phyloP scores from a whole-genome alignment of 495 filamentous ascomycete genomes.

The Tuber borchii region DNA sequence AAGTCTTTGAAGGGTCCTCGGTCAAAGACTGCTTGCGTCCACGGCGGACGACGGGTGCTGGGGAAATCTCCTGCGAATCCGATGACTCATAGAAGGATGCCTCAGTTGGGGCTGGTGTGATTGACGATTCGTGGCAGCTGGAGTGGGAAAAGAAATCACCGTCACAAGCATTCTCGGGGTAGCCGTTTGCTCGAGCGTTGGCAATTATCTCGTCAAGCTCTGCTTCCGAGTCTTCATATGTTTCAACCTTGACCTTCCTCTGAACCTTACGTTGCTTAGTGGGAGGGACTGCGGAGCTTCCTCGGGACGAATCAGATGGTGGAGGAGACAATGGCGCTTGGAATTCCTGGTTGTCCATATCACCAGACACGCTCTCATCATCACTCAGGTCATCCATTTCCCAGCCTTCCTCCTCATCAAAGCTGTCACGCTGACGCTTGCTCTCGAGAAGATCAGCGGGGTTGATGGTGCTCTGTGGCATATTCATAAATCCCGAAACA shows the following conservation, averaged over 20 bases:
- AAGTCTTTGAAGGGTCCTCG: slow-evolving; percentile 97
- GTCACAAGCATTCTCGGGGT: slow-evolving; percentile 44
- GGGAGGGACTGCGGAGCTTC: slow-evolving; percentile 40
- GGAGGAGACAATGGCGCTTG: slow-evolving; percentile 47
- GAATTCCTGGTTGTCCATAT: slow-evolving; percentile 18
- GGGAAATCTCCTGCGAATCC: slow-evolving; percentile 42
- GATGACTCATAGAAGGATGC: slow-evolving; percentile 45
- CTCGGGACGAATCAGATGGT: slow-evolving; percentile 44
- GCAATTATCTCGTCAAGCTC: slow-evolving; percentile 42
- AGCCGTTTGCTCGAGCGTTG: slow-evolving; percentile 29
- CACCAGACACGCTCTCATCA: slow-evolving; percentile 49
- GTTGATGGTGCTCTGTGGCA: slow-evolving; percentile 50
- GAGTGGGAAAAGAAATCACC: slow-evolving; percentile 43
- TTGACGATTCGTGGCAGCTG: slow-evolving; percentile 36
- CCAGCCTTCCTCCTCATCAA: slow-evolving; percentile 51
- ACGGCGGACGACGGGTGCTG: slow-evolving; percentile 69
- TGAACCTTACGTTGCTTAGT: slow-evolving; percentile 57
- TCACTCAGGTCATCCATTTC: slow-evolving; percentile 55
- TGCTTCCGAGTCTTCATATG: slow-evolving; percentile 38
- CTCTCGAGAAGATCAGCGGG: slow-evolving; percentile 60
- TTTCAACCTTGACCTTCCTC: slow-evolving; percentile 52
- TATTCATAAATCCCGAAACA: slow-evolving; percentile 66
- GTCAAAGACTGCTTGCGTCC: slow-evolving; percentile 98
- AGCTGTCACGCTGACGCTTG: slow-evolving; percentile 71
- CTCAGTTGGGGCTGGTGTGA: slow-evolving; percentile 41